These are phyloP conservation scores for Oryza officinalis DNA, from an alignment of 176 grass and related monocot species.

Conservation along the genomic window DNA sequence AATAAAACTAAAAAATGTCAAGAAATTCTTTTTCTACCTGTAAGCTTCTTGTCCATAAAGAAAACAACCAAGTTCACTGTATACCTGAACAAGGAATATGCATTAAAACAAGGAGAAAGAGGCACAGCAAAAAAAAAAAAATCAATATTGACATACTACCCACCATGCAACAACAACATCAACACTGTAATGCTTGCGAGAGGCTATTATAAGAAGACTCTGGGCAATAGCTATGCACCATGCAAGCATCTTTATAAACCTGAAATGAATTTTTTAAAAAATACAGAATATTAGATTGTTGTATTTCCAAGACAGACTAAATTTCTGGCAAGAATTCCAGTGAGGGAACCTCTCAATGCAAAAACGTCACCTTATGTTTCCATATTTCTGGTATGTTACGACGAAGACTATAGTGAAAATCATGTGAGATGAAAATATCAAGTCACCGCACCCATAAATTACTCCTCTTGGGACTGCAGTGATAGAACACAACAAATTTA, in stretches of 20 bases:
- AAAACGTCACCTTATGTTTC: constrained; percentile 51
- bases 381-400: constrained; percentile 85
- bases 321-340: neutral
- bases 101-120: constrained; percentile 6
- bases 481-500: constrained; percentile 4
- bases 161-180: constrained; percentile 93
- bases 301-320: neutral
- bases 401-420: constrained; percentile 87
- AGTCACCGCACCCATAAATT: constrained; percentile 86
- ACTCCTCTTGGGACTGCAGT: constrained; percentile 71
- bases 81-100: constrained; percentile 53
- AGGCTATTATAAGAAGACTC: constrained; percentile 83
- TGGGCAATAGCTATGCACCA: constrained; percentile 70
- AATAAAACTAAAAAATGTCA: neutral
- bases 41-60: constrained; percentile 77
- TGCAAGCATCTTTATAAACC: constrained; percentile 64
- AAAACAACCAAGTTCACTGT: constrained; percentile 94
- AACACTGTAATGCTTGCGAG: constrained; percentile 92
- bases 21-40: constrained; percentile 43
- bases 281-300: neutral
- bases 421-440: constrained; percentile 98
- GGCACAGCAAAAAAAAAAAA: neutral
- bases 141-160: constrained; percentile 1
- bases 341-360: neutral
- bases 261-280: neutral